These are phyloP conservation scores for Stygiomarasmius scandens DNA, from an alignment of 1,284 basidiomycete species.

Conservation along the genomic window DNA sequence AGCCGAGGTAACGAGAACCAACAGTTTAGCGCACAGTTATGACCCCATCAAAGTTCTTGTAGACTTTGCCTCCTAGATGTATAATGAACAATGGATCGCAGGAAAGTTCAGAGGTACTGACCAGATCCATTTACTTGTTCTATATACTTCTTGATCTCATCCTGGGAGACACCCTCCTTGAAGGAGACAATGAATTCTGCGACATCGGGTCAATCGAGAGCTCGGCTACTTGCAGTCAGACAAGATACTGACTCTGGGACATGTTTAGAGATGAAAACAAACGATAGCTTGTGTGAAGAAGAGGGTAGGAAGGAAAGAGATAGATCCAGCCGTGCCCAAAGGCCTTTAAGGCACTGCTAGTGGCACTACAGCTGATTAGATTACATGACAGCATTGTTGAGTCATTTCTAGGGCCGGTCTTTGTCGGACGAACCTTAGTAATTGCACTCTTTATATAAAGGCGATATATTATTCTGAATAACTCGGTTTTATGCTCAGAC, in stretches of 20 bases:
- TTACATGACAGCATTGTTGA: not conserved
- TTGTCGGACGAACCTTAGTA: not conserved
- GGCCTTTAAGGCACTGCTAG: no score
- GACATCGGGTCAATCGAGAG: not conserved
- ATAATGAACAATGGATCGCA: not conserved
- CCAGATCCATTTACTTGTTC: constrained; percentile 44
- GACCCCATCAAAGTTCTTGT: constrained; percentile 39
- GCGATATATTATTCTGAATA: no score
- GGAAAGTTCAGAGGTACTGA: constrained; percentile 14
- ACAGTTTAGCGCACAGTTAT: constrained; percentile 28
- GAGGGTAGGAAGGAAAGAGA: not conserved
- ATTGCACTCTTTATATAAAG: no score
- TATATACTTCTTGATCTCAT: constrained; percentile 47
- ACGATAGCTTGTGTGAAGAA: constrained; percentile 22
- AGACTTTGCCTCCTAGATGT: constrained; percentile 46
- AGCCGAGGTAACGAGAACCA: not conserved
- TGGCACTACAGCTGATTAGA: not conserved
- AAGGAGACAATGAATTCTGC: constrained; percentile 63
- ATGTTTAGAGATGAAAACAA: constrained; percentile 10
- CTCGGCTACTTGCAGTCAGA: no score
- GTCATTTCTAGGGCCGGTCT: not conserved
- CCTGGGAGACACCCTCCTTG: constrained; percentile 47
- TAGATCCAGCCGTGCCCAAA: no score
- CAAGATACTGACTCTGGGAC: not conserved
- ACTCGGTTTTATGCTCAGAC: constrained; percentile 1